These are phyloP conservation scores for Chaetomium tenue DNA, from an alignment of 495 filamentous ascomycete genomes.

Conservation along the genomic window DNA sequence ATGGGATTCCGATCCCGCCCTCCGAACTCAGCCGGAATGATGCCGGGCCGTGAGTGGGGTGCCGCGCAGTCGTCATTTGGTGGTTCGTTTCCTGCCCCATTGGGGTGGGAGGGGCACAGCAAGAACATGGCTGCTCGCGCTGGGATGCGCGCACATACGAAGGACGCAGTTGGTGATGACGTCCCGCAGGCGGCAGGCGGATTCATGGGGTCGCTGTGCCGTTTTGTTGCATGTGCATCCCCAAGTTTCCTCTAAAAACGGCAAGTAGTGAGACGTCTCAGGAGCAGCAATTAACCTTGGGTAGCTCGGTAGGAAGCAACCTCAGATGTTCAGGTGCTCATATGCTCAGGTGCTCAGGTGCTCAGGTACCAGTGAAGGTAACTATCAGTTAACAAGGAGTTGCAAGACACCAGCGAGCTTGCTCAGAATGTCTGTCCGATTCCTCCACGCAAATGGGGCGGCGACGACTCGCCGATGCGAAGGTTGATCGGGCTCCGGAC, in stretches of 20 bases:
- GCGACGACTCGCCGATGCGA: slow-evolving; percentile 3
- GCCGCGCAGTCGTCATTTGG: not conserved
- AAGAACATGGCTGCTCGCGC: not conserved
- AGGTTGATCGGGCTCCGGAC: not conserved
- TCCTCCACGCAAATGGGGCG: not conserved
- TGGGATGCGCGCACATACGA: not conserved
- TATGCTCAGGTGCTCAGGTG: too few species aligned
- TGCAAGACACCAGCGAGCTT: too few species aligned
- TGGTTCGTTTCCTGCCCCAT: not conserved
- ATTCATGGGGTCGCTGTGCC: slow-evolving; percentile 6
- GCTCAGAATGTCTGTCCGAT: not conserved
- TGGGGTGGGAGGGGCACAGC: too few species aligned
- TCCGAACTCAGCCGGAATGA: not conserved
- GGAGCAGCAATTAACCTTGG: not conserved
- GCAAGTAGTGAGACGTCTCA: slow-evolving; percentile 6
- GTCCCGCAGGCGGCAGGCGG: slow-evolving; percentile 5
- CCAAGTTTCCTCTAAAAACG: not conserved
- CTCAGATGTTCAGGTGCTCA: too few species aligned
- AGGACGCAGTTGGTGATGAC: slow-evolving; percentile 3
- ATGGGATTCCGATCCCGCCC: slow-evolving; percentile 1
- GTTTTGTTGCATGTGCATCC: slow-evolving; percentile 1
- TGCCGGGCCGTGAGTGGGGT: not conserved
- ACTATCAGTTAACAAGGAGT: too few species aligned
- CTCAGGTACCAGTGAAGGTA: too few species aligned
- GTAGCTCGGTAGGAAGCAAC: not conserved